Evolutionary conservation across 2,329 filamentous ascomycete species (phyloP), one percentile per base, ranked within the genome.

Genomic region (Pestalotiopsis sp.): DNA sequence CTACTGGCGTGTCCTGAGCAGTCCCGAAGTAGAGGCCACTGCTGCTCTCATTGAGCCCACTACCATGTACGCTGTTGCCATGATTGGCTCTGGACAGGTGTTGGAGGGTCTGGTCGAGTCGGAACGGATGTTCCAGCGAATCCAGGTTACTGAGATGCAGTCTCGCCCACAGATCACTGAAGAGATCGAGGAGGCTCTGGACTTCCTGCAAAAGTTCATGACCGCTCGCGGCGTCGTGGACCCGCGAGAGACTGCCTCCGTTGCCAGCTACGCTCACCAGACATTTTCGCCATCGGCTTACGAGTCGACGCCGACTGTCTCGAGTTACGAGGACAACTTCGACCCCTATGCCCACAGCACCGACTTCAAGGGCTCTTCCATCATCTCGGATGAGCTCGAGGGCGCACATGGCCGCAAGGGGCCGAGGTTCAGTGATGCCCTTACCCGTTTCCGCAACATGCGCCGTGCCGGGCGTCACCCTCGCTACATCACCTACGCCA

Each of bases 401-500:
- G 93, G 92, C 75, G 87, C 89, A 52, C 90, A 91, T 75, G 92
- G 92, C 64, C 90, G 92, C 69, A 90, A 91, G 73, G 91, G 90
- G 25, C 88, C 90, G 66, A 90, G 92, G 72, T 85, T 98, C 70
- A 91, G 91, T 72, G 94, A 97, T 72, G 93, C 94, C 45, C 83
- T 98, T 71, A 87, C 86, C 72, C 92, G 94, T 74, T 93, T 98
- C 82, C 93, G 91, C 79, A 97, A 97, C 82, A 97, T 98, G 85
- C 94, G 96, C 72, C 93, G 95, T 69, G 90, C 93, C 76, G 95
- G 95, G 71, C 91, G 94, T 77, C 94, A 98, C 79, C 94, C 95
- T 66, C 91, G 95, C 70, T 98, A 98, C 83, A 96, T 97, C 80
- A 97, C 95, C 1, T 98, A 98, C 75, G 94, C 95, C 64, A 98